phyloP scores from a whole-genome alignment of 1,284 basidiomycete genomes.

The Leccinum pseudoinsigne region DNA sequence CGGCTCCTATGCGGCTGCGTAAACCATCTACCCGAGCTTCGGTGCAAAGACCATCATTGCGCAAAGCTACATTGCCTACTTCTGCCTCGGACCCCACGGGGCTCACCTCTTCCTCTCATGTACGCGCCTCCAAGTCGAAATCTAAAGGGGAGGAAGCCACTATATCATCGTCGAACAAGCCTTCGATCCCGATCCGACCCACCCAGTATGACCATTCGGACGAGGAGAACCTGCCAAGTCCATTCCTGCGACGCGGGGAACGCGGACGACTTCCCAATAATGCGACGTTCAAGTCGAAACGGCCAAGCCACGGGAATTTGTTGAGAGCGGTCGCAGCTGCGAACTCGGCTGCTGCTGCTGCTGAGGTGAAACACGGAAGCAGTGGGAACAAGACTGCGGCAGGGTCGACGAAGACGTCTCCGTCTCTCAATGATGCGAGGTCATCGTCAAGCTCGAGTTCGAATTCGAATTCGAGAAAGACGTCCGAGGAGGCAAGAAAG shows the following conservation, averaged over 20 bases:
- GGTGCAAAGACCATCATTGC: slow-evolving; percentile 18
- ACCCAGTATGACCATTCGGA: slow-evolving; percentile 65
- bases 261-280: slow-evolving; percentile 32
- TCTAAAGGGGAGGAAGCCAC: not conserved
- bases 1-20: slow-evolving; percentile 28
- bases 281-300: slow-evolving; percentile 35
- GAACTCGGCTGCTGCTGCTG: slow-evolving; percentile 44
- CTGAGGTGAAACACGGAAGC: slow-evolving; percentile 23
- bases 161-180: slow-evolving; percentile 13
- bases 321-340: slow-evolving; percentile 64
- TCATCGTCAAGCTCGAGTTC: too few relatives aligned
- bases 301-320: slow-evolving; percentile 51
- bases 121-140: slow-evolving; percentile 19
- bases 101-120: slow-evolving; percentile 15
- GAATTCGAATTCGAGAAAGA: too few relatives aligned
- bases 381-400: slow-evolving; percentile 7
- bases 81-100: slow-evolving; percentile 36
- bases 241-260: slow-evolving; percentile 68
- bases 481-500: too few relatives aligned
- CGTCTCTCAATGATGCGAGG: slow-evolving; percentile 9
- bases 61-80: slow-evolving; percentile 20
- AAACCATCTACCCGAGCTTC: slow-evolving; percentile 35
- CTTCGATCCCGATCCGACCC: slow-evolving; percentile 10
- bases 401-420: slow-evolving; percentile 13
- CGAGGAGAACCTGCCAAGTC: slow-evolving; percentile 83